Evolutionary conservation across 2,329 filamentous ascomycete species (phyloP).

Genomic region (Stagonosporopsis chrysanthemi): DNA sequence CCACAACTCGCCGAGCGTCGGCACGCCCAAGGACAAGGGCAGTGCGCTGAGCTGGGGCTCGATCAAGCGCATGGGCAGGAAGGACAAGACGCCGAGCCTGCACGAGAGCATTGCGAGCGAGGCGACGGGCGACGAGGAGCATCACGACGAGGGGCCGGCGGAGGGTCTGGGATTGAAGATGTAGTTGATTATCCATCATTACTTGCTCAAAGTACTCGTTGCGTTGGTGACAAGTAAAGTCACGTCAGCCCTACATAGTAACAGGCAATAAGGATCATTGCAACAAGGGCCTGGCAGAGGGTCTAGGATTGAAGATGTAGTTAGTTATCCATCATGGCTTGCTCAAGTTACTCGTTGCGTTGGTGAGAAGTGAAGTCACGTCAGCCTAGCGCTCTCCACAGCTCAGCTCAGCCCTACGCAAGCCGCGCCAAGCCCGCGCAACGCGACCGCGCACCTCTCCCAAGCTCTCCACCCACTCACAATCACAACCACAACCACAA

Average conservation of each 20-base stretch:
- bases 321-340: too few relatives aligned
- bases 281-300: too few relatives aligned
- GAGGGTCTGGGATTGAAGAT: slow-evolving; percentile 20
- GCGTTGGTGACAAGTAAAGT: too few relatives aligned
- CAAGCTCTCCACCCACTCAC: neutral
- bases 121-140: slow-evolving; percentile 47
- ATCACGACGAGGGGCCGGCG: slow-evolving; percentile 42
- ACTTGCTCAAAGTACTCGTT: too few relatives aligned
- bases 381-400: too few relatives aligned
- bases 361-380: too few relatives aligned
- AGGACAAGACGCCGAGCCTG: slow-evolving; percentile 56
- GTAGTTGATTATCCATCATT: neutral
- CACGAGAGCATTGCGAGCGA: slow-evolving; percentile 56
- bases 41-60: slow-evolving; percentile 55
- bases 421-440: slow-evolving; percentile 19
- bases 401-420: too few relatives aligned
- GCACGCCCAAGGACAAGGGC: slow-evolving; percentile 47
- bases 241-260: too few relatives aligned
- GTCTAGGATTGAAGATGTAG: too few relatives aligned
- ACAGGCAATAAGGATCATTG: too few relatives aligned
- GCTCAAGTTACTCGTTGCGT: too few relatives aligned
- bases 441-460: neutral
- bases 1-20: slow-evolving; percentile 47
- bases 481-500: neutral
- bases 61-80: slow-evolving; percentile 54